Base-by-base conservation (phyloP, 352 stramenopile genomes). In the Phytophthora citrophthora region DNA sequence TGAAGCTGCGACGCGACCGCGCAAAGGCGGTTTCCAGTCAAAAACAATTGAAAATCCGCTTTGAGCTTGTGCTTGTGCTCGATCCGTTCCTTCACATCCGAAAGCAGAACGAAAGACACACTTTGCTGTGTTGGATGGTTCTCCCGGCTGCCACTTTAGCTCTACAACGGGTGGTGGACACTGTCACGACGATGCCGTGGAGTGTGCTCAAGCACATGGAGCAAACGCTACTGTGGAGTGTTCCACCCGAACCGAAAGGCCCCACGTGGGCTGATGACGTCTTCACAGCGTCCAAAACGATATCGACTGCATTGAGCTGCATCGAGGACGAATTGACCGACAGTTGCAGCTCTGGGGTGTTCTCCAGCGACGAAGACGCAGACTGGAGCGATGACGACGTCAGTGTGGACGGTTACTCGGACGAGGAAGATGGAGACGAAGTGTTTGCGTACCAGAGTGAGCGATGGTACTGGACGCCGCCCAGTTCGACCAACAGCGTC, bases 181-280 rank as follows among this genome's bases (percentile, higher is more conserved):
- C 54, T 5, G 51, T 74, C 24, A 52, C 38, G 11, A 55, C 40
- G 12, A 64, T 68, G 15, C 66, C 65, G 5, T 70, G 65, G 66
- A 71, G 13, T 24, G 31, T 69, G 3, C 36, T 74, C 23, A 71
- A 74, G 13, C 62, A 54, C 13, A 43, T 74, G 50, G 55, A 74
- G 31, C 54, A 64, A 60, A 74, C 34, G 18, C 40, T 74, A 8
- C 29, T 74, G 27, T 74, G 60, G 60, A 74, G 65, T 16, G 53
- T 70, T 15, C 65, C 65, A 11, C 36, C 65, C 0, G 66, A 74
- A 18, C 61, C 66, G 11, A 74, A 39, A 57, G 66, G 61, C 0
- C 66, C 66, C 11, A 57, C 61, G 23, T 74, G 66, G 66, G 61
- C 66, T 11, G 55, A 74, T 51, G 51, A 74, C 40, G 66, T 74